A percentile compares a stretch with the other conserved stretches of the same genome.
phyloP scores from a whole-genome alignment of 2,329 filamentous ascomycete species.

The Xenoacremonium recifei region DNA sequence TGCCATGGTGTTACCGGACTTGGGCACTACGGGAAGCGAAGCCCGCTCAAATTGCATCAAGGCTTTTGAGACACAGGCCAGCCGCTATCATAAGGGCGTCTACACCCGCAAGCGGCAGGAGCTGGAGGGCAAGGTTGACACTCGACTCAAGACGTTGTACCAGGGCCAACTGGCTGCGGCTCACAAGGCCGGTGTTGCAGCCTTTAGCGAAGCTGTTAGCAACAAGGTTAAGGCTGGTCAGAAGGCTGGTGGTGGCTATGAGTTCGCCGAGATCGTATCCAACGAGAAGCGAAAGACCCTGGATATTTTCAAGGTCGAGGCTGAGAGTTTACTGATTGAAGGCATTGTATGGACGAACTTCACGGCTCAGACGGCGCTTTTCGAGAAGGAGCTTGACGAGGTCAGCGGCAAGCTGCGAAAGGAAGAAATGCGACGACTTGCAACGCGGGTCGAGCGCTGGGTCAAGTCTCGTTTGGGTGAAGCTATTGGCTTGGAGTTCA shows the following conservation, averaged over 20 bases:
- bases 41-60: conserved; percentile 73
- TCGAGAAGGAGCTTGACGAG: conserved; percentile 87
- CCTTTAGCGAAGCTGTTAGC: conserved; percentile 87
- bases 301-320: conserved; percentile 72
- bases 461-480: conserved; percentile 85
- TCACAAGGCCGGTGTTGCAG: conserved; percentile 81
- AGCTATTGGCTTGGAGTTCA: conserved; percentile 89
- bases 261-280: conserved; percentile 92
- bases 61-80: conserved; percentile 87
- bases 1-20: conserved; percentile 67
- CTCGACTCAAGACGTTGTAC: conserved; percentile 84
- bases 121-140: conserved; percentile 81
- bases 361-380: conserved; percentile 73
- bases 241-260: conserved; percentile 86
- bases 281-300: conserved; percentile 77
- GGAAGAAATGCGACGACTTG: conserved; percentile 93
- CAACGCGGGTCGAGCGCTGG: conserved; percentile 90
- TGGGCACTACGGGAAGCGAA: conserved; percentile 71
- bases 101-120: conserved; percentile 84
- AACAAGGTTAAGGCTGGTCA: conserved; percentile 85
- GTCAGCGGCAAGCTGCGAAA: conserved; percentile 82
- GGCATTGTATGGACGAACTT: conserved; percentile 88
- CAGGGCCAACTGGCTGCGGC: conserved; percentile 83
- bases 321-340: conserved; percentile 70
- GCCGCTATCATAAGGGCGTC: conserved; percentile 94